Evolutionary conservation across 805 yeast species (phyloP).

Genomic region (Hanseniaspora lindneri): DNA sequence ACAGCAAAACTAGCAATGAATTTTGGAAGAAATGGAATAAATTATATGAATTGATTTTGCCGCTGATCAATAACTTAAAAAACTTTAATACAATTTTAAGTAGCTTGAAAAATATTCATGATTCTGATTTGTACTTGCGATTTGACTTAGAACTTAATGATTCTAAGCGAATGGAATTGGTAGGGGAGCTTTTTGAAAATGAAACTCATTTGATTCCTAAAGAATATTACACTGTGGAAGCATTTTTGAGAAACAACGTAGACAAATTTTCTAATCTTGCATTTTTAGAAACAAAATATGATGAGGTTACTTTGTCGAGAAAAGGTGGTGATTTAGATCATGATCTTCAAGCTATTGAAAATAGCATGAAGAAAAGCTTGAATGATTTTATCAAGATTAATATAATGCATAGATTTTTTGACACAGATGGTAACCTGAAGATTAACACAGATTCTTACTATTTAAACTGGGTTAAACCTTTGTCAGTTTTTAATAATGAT

Average conservation of each 20-base stretch:
- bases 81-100: neutral
- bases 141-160: neutral
- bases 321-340: neutral
- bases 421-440: neutral
- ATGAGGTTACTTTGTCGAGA: neutral
- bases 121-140: neutral
- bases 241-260: neutral
- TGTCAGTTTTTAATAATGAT: slow-evolving; percentile 3
- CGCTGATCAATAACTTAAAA: slow-evolving; percentile 1
- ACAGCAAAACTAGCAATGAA: slow-evolving; percentile 13
- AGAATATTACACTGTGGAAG: neutral
- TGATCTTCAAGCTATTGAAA: neutral
- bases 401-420: neutral
- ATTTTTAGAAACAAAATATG: neutral
- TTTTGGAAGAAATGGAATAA: slow-evolving; percentile 15
- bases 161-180: slow-evolving; percentile 1
- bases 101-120: neutral
- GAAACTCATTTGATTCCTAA: neutral
- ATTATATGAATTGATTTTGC: neutral
- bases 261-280: neutral
- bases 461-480: slow-evolving; percentile 7
- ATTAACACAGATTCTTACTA: neutral
- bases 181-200: neutral
- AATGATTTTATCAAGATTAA: neutral
- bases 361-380: neutral